A percentile compares a stretch with the other conserved stretches of the same genome.
Conservation (phyloP, 2,329 filamentous ascomycete species). For the Aspergillus texensis region DNA sequence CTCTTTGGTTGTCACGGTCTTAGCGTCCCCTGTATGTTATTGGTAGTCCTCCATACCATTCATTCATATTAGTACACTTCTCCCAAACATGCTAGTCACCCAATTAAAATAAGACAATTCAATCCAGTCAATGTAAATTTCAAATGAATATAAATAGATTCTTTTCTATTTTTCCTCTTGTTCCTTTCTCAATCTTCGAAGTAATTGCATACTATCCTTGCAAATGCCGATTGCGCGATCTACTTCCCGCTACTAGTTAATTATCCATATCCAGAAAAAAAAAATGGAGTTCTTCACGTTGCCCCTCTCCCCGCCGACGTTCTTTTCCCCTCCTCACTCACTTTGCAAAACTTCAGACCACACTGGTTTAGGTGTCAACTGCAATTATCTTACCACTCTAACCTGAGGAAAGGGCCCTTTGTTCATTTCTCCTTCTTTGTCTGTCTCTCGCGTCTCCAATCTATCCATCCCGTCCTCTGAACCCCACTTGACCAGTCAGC, state of each 20-base stretch:
- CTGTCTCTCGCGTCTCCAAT: neutral
- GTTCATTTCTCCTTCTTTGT: neutral
- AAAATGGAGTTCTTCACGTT: neutral
- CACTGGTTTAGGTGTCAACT: neutral
- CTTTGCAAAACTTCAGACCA: neutral
- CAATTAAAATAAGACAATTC: neutral
- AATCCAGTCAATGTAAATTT: neutral
- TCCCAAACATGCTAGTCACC: neutral
- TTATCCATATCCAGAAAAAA: neutral
- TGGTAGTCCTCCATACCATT: too few relatives aligned
- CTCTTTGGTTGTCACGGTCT: neutral
- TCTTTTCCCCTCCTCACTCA: neutral
- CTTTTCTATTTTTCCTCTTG: neutral
- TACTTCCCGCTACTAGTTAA: neutral
- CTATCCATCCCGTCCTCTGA: conserved; percentile 2
- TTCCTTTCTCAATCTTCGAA: neutral
- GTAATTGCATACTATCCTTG: neutral
- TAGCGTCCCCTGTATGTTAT: too few relatives aligned
- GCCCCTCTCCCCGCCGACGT: conserved; percentile 4
- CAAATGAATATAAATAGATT: too few relatives aligned
- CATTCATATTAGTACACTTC: too few relatives aligned
- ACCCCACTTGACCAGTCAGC: neutral
- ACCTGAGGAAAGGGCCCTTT: neutral
- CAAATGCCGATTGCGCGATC: neutral
- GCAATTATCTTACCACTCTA: neutral